phyloP scores from a whole-genome alignment of 768 basidiomycete species.

The Scleroderma citrinum region DNA sequence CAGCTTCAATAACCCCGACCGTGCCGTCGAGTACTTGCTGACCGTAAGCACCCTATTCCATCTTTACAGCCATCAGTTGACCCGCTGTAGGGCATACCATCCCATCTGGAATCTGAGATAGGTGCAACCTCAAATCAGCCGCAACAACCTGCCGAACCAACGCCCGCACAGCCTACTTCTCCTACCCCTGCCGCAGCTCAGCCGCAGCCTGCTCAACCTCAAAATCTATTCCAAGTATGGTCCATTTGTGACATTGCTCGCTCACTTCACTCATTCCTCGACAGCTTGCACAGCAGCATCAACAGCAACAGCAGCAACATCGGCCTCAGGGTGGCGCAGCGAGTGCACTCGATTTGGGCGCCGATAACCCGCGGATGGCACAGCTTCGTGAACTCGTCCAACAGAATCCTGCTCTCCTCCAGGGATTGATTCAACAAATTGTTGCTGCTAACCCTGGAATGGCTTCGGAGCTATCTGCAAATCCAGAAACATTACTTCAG shows the following conservation, averaged over 20 bases:
- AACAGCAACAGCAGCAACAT: conserved; percentile 29
- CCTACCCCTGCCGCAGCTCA: conserved; percentile 29
- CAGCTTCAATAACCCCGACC: conserved; percentile 95
- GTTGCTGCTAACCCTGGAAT: conserved; percentile 68
- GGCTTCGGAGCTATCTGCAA: conserved; percentile 56
- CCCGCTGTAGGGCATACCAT: conserved; percentile 69
- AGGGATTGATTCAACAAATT: conserved; percentile 81
- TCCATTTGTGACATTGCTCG: not conserved
- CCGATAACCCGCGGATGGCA: conserved; percentile 53
- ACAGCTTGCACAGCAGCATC: conserved; percentile 71
- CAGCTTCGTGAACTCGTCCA: conserved; percentile 68
- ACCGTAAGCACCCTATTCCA: conserved; percentile 47
- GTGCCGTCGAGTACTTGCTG: conserved; percentile 98
- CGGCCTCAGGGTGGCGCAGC: conserved; percentile 8
- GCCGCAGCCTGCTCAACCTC: conserved; percentile 43
- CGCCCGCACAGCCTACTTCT: conserved; percentile 27
- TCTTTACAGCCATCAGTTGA: not conserved
- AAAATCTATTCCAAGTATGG: conserved; percentile 82
- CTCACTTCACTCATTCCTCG: not conserved
- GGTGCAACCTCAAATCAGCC: conserved; percentile 11
- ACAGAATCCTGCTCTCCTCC: conserved; percentile 74
- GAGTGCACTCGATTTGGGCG: conserved; percentile 39
- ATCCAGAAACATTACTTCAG: conserved; percentile 66
- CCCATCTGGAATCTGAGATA: conserved; percentile 51
- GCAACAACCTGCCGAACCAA: conserved; percentile 12